Conservation (phyloP, 2,329 filamentous ascomycete genomes). For the Didymella segeticola region DNA sequence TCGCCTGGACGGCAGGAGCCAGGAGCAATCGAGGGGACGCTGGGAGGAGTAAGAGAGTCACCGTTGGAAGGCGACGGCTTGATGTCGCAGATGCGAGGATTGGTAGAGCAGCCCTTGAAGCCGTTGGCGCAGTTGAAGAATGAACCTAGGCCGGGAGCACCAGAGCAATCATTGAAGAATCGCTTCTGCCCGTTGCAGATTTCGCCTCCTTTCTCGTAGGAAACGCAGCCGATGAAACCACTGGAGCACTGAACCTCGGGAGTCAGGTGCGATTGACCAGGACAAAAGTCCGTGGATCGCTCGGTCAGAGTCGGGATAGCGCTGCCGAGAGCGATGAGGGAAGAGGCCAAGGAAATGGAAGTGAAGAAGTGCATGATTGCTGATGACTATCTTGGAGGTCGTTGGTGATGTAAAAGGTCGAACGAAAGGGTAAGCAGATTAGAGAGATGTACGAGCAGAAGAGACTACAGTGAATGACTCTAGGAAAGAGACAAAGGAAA, state of each 20-base stretch:
- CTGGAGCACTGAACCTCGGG: background rate
- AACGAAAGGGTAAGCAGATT: background rate
- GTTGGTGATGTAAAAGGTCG: background rate
- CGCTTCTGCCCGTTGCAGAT: background rate
- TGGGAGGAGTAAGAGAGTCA: background rate
- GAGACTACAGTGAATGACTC: background rate
- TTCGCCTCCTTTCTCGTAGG: background rate
- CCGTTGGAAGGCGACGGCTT: background rate
- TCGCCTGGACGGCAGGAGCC: background rate
- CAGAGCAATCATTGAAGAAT: background rate
- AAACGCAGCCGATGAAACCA: background rate
- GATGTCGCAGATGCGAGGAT: background rate
- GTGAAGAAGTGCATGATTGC: background rate
- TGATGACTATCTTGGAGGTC: background rate
- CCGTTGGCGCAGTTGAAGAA: background rate
- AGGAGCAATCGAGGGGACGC: background rate
- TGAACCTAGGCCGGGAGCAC: background rate
- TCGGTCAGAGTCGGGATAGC: background rate
- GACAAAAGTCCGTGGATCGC: background rate
- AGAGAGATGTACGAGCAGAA: background rate
- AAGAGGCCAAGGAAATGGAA: background rate
- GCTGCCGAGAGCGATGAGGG: background rate
- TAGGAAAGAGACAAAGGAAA: constrained; percentile 1
- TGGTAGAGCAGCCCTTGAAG: background rate
- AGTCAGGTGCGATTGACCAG: background rate